These are phyloP conservation scores for Rhizopogon sp. DNA, from an alignment of 768 basidiomycete species.

Conservation along the genomic window DNA sequence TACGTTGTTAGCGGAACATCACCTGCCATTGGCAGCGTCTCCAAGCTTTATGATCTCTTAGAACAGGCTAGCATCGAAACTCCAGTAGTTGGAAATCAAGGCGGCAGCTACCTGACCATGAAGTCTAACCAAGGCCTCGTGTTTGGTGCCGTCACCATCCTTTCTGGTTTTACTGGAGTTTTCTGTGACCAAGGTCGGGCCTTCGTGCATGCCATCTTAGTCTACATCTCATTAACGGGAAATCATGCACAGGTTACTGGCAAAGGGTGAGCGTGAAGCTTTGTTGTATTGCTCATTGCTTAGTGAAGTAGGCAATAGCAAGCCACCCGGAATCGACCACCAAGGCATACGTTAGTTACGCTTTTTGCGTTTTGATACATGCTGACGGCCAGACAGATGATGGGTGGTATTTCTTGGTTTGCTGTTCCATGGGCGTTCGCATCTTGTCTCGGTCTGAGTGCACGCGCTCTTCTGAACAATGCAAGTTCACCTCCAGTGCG, in stretches of 20 bases:
- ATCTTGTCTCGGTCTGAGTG: conserved; percentile 41
- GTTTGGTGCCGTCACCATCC: conserved; percentile 33
- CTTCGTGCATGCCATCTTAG: neutral
- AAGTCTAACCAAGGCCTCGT: conserved; percentile 43
- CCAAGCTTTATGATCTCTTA: conserved; percentile 42
- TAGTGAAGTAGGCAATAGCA: conserved; percentile 37
- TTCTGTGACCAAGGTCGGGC: conserved; percentile 45
- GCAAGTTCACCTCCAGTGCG: conserved; percentile 8
- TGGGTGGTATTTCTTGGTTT: conserved; percentile 56
- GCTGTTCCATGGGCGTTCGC: conserved; percentile 50
- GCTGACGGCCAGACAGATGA: conserved; percentile 30
- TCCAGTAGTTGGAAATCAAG: conserved; percentile 44
- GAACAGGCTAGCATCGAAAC: conserved; percentile 37
- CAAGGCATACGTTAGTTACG: conserved; percentile 39
- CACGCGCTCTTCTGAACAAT: conserved; percentile 29
- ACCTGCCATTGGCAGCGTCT: conserved; percentile 33
- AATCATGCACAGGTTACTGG: conserved; percentile 39
- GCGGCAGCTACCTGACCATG: conserved; percentile 54
- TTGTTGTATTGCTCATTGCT: neutral
- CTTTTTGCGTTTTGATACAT: neutral
- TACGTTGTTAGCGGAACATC: conserved; percentile 28
- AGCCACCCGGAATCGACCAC: conserved; percentile 47
- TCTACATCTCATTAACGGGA: conserved; percentile 1
- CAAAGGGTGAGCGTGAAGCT: conserved; percentile 32
- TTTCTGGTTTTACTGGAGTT: conserved; percentile 41